These are phyloP conservation scores for Pseudogymnoascus destructans DNA, from an alignment of 2,329 filamentous ascomycete species.

Conservation along the genomic window DNA sequence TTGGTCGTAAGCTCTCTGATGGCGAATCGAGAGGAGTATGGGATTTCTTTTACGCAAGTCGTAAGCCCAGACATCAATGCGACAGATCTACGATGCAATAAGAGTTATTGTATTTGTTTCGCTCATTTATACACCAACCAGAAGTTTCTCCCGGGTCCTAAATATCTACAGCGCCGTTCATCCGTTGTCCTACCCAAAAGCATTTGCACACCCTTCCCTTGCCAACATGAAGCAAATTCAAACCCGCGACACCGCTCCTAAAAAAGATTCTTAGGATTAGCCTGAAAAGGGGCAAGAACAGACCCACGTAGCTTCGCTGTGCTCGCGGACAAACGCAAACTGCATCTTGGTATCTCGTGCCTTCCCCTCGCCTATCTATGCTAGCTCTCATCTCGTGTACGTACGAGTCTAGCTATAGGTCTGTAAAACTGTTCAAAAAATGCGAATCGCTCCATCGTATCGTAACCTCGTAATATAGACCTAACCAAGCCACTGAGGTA, in stretches of 20 bases:
- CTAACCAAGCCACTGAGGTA: not conserved
- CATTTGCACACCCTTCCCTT: not conserved
- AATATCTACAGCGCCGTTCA: slow-evolving; percentile 2
- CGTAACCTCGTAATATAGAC: slow-evolving; percentile 3
- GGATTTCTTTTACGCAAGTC: not conserved
- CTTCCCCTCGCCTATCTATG: not conserved
- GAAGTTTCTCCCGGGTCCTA: not conserved
- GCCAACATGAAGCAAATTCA: slow-evolving; percentile 2
- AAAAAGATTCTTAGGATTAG: not conserved
- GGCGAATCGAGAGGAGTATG: not conserved
- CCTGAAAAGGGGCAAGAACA: not conserved
- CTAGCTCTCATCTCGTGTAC: not conserved
- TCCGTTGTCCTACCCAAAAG: not conserved
- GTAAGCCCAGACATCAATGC: slow-evolving; percentile 6
- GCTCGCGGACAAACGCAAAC: not conserved
- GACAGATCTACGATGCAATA: not conserved
- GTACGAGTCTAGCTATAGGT: not conserved
- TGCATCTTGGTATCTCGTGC: slow-evolving; percentile 3
- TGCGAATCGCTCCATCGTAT: slow-evolving; percentile 1
- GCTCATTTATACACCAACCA: slow-evolving; percentile 6
- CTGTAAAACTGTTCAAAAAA: not conserved
- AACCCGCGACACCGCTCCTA: not conserved
- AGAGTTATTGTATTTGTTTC: slow-evolving; percentile 2
- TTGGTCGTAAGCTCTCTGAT: not conserved
- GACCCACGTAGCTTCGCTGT: not conserved